These are phyloP conservation scores for Jimgerdemannia lactiflua DNA, from an alignment of 192 early-diverging fungal genomes.

Conservation along the genomic window DNA sequence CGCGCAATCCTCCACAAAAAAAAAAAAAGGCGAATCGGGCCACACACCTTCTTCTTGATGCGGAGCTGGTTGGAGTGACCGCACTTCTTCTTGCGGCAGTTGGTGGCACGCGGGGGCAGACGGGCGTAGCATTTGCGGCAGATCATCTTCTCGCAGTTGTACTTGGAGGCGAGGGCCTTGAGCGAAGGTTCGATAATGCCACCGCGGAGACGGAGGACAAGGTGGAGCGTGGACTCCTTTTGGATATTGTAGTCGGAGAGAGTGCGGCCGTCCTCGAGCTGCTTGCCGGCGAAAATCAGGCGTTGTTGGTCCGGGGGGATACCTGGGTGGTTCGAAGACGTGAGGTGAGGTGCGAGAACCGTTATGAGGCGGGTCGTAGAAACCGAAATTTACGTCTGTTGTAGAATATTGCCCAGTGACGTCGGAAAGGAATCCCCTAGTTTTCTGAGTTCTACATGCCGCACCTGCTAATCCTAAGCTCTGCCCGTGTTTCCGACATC, in stretches of 20 bases:
- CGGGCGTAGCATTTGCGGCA: conserved; percentile 99
- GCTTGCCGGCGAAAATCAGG: conserved; percentile 99
- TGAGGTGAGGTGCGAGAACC: no score
- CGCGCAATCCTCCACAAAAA: not conserved
- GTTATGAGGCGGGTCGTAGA: not conserved
- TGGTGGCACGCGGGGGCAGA: conserved; percentile 98
- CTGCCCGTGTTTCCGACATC: no score
- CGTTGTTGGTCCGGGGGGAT: conserved; percentile 99
- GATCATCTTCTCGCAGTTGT: conserved; percentile 99
- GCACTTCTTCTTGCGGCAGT: conserved; percentile 99
- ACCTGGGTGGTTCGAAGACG: conserved; percentile 30
- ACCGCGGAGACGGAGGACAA: conserved; percentile 96
- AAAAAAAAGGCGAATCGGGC: not conserved
- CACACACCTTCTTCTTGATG: conserved; percentile 93
- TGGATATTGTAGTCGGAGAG: conserved; percentile 99
- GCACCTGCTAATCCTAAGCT: no score
- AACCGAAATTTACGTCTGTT: no score
- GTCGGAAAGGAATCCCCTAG: no score
- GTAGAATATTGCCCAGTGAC: no score
- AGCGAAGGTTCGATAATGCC: conserved; percentile 98
- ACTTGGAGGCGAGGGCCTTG: conserved; percentile 98
- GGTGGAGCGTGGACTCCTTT: conserved; percentile 98
- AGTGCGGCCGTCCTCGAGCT: conserved; percentile 98
- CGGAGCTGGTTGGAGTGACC: conserved; percentile 99
- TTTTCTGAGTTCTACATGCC: no score